These are phyloP conservation scores for Thelonectria discophora DNA, from an alignment of 2,329 filamentous ascomycete genomes.

Conservation along the genomic window DNA sequence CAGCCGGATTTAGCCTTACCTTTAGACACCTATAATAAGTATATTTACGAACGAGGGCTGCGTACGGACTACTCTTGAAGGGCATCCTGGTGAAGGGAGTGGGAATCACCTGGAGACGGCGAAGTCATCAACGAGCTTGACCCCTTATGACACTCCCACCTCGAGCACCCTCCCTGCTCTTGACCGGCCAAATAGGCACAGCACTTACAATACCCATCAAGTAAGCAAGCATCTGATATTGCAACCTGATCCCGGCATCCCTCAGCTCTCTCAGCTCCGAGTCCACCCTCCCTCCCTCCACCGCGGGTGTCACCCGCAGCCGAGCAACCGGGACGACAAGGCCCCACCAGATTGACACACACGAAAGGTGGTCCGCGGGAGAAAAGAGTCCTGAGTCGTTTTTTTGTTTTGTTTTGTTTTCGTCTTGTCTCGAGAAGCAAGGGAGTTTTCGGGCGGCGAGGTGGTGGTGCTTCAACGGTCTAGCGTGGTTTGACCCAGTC, in stretches of 20 bases:
- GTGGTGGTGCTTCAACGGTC: slow-evolving; percentile 6
- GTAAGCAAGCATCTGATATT: too few species aligned
- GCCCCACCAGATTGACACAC: slow-evolving; percentile 8
- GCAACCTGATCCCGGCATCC: slow-evolving; percentile 10
- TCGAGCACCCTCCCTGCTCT: too few species aligned
- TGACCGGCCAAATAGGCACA: not conserved
- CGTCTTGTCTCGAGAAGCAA: too few species aligned
- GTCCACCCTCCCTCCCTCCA: slow-evolving; percentile 12
- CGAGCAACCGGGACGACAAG: slow-evolving; percentile 16
- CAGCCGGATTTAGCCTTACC: slow-evolving; percentile 20
- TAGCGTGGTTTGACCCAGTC: slow-evolving; percentile 10
- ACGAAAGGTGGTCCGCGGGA: not conserved
- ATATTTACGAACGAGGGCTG: slow-evolving; percentile 14
- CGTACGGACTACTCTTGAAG: too few species aligned
- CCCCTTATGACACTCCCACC: too few species aligned
- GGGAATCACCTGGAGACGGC: too few species aligned
- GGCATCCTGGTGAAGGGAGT: too few species aligned
- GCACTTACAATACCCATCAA: not conserved
- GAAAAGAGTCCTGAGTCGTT: too few species aligned
- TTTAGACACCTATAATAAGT: slow-evolving; percentile 25
- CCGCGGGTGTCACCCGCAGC: slow-evolving; percentile 16
- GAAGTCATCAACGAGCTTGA: too few species aligned
- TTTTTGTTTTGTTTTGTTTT: too few species aligned
- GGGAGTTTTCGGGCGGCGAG: not conserved
- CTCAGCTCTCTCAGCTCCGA: slow-evolving; percentile 1